Conservation (phyloP, 257 asterid species). For the Solanum lycopersicoides region DNA sequence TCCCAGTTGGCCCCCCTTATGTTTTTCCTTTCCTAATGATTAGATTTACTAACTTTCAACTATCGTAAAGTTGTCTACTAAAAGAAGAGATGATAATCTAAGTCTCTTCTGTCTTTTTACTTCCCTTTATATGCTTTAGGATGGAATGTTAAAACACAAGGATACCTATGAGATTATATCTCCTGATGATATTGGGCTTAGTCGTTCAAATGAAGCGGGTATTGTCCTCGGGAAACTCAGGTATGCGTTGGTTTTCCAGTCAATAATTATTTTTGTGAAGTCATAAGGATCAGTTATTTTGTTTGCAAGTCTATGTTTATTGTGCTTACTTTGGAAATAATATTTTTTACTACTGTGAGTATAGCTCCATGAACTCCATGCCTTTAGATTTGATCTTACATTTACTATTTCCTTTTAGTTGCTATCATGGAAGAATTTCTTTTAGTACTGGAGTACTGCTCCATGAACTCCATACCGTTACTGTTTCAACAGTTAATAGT, state of each 20-base stretch:
- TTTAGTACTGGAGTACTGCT: background rate
- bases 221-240: conserved; percentile 96
- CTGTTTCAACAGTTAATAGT: background rate
- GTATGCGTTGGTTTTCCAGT: conserved; percentile 23
- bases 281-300: background rate
- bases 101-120: background rate
- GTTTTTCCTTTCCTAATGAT: background rate
- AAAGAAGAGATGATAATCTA: background rate
- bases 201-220: conserved; percentile 78
- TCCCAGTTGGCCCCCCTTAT: background rate
- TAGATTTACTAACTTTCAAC: background rate
- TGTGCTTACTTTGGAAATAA: background rate
- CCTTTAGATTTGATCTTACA: background rate
- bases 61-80: background rate
- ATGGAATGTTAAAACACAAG: conserved; percentile 94
- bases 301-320: background rate
- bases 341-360: background rate
- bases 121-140: conserved; percentile 26
- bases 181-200: conserved; percentile 94
- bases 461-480: background rate
- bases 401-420: background rate
- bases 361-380: background rate
- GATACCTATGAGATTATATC: conserved; percentile 85
- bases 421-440: background rate
- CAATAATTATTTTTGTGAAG: background rate